Evolutionary conservation across 1,139 yeast species (phyloP).

Genomic region (Taphrina pruni): DNA sequence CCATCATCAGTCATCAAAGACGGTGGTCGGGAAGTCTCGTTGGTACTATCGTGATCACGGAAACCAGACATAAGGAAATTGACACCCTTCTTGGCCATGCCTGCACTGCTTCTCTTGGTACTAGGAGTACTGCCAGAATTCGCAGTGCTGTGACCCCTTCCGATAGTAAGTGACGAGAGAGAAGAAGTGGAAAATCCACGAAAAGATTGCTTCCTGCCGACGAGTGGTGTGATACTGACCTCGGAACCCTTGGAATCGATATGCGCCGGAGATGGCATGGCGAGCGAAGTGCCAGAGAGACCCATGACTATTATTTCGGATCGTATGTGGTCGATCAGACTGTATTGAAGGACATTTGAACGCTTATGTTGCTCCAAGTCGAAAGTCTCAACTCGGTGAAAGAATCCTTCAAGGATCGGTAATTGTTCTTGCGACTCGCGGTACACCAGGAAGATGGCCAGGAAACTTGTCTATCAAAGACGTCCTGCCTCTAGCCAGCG

Average conservation of each 20-base stretch:
- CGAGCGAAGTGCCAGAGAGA: conserved; percentile 15
- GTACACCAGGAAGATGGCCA: not conserved
- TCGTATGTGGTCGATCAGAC: not conserved
- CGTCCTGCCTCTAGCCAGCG: not conserved
- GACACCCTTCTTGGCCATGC: conserved; percentile 16
- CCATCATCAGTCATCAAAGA: conserved; percentile 34
- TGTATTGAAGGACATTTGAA: not conserved
- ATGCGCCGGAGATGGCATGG: conserved; percentile 27
- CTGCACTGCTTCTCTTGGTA: conserved; percentile 13
- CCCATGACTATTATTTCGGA: conserved; percentile 2
- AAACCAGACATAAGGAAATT: conserved; percentile 11
- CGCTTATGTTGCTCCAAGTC: not conserved
- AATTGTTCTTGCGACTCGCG: too few relatives aligned
- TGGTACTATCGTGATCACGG: conserved; percentile 1
- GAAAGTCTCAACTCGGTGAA: not conserved
- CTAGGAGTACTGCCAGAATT: not conserved
- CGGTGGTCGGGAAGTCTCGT: conserved; percentile 32
- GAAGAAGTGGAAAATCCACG: conserved; percentile 36
- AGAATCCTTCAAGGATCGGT: too few relatives aligned
- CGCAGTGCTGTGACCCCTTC: not conserved
- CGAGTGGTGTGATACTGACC: conserved; percentile 8
- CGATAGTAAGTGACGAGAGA: conserved; percentile 32
- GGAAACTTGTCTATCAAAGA: not conserved
- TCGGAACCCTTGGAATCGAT: conserved; percentile 19
- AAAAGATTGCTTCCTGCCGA: conserved; percentile 37